Conservation (phyloP, 1,284 basidiomycete genomes). For the Taiwanofungus camphoratus region DNA sequence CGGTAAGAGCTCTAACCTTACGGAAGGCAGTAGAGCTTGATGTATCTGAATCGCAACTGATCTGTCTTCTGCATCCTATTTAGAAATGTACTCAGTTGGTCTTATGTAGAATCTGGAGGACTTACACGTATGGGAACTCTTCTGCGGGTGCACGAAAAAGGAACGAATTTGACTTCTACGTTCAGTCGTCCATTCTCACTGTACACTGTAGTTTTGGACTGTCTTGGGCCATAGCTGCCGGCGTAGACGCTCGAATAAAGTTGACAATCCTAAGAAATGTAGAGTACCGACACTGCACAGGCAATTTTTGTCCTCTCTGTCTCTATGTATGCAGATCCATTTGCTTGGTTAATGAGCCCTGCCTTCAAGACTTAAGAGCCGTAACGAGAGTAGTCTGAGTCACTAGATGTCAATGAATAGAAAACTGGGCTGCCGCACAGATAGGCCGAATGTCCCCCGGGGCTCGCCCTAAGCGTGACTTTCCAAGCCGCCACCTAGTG, state of each 20-base stretch:
- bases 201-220: conserved; percentile 74
- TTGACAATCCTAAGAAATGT: not conserved
- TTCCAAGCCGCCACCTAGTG: conserved; percentile 21
- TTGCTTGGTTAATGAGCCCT: conserved; percentile 87
- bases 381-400: conserved; percentile 1
- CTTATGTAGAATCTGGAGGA: conserved; percentile 3
- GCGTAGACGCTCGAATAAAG: conserved; percentile 3
- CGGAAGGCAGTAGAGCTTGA: conserved; percentile 81
- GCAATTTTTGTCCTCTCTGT: conserved; percentile 86
- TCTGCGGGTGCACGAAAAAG: conserved; percentile 78
- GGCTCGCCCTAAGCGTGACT: conserved; percentile 44
- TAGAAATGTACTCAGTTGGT: not conserved
- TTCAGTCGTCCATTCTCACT: conserved; percentile 86
- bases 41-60: conserved; percentile 79
- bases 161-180: conserved; percentile 95
- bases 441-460: conserved; percentile 73
- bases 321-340: conserved; percentile 95
- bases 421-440: conserved; percentile 45
- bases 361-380: conserved; percentile 73
- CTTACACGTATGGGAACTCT: conserved; percentile 84
- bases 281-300: conserved; percentile 76
- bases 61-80: conserved; percentile 89
- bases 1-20: conserved; percentile 86
- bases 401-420: conserved; percentile 12
- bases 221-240: conserved; percentile 87